Evolutionary conservation across 139 green algal species (phyloP).

Genomic region (Asterochloris erici): DNA sequence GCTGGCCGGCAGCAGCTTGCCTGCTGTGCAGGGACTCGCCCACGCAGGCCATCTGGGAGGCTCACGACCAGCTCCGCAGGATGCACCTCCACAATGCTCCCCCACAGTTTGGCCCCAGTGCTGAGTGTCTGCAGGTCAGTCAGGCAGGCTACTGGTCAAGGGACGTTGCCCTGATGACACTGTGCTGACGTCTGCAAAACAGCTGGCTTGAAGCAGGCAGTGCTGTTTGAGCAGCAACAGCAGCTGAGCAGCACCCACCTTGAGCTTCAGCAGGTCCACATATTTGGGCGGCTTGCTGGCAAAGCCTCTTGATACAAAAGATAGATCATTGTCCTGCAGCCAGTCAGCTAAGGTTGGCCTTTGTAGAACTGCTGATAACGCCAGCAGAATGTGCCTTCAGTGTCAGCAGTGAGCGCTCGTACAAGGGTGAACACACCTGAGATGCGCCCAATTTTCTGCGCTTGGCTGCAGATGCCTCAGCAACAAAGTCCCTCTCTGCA

Average conservation of each 20-base stretch:
- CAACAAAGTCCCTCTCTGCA: conserved; percentile 52
- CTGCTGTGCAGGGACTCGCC: conserved; percentile 50
- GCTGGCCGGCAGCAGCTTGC: background rate
- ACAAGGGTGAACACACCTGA: background rate
- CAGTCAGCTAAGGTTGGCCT: background rate
- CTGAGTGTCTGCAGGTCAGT: conserved; percentile 45
- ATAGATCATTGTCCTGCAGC: conserved; percentile 35
- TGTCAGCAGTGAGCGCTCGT: background rate
- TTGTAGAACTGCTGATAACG: background rate
- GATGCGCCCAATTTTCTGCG: background rate
- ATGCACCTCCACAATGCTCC: conserved; percentile 69
- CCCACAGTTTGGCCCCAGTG: conserved; percentile 67
- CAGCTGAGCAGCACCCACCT: conserved; percentile 35
- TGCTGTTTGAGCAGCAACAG: background rate
- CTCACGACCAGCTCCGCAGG: conserved; percentile 59
- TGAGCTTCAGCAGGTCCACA: conserved; percentile 82
- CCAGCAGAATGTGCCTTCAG: background rate
- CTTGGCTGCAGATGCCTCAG: conserved; percentile 14
- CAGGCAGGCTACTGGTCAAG: too few species aligned
- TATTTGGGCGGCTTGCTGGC: conserved; percentile 46
- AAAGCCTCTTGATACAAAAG: conserved; percentile 37
- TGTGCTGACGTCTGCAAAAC: background rate
- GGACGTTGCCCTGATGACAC: too few species aligned
- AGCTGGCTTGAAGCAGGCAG: too few species aligned
- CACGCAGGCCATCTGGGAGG: conserved; percentile 82